Evolutionary conservation across 2,329 filamentous ascomycete species (phyloP).

Genomic region (Ascochyta koolunga): DNA sequence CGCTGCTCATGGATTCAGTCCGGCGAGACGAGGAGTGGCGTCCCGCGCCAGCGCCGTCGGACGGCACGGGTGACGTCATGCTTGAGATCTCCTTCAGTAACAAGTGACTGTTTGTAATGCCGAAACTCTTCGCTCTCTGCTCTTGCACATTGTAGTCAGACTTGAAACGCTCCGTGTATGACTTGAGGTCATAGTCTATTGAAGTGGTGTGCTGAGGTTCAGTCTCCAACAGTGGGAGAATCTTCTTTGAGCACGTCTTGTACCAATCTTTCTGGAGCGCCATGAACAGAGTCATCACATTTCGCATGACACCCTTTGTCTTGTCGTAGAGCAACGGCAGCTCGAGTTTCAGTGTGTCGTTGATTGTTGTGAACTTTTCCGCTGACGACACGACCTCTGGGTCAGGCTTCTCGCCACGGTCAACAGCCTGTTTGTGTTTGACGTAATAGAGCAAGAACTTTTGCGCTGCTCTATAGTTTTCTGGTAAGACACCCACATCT

Average conservation of each 20-base stretch:
- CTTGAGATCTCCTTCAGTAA: slow-evolving; percentile 65
- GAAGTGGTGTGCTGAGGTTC: slow-evolving; percentile 49
- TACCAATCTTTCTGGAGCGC: slow-evolving; percentile 86
- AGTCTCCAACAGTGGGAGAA: slow-evolving; percentile 73
- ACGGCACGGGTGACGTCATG: slow-evolving; percentile 61
- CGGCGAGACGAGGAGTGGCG: slow-evolving; percentile 53
- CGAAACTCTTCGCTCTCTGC: slow-evolving; percentile 71
- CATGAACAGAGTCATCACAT: slow-evolving; percentile 82
- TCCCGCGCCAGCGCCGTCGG: slow-evolving; percentile 48
- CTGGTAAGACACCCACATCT: slow-evolving; percentile 81
- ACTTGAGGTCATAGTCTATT: slow-evolving; percentile 69
- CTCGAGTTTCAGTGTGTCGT: slow-evolving; percentile 91
- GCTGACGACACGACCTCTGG: slow-evolving; percentile 83
- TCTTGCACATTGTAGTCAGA: slow-evolving; percentile 76
- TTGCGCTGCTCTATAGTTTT: slow-evolving; percentile 92
- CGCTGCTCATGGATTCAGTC: slow-evolving; percentile 50
- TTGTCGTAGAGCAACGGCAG: slow-evolving; percentile 81
- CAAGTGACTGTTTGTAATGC: slow-evolving; percentile 71
- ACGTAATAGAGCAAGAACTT: slow-evolving; percentile 93
- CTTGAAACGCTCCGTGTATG: slow-evolving; percentile 79
- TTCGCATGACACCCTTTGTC: slow-evolving; percentile 83
- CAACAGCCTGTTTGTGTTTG: slow-evolving; percentile 76
- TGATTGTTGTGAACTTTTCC: slow-evolving; percentile 88
- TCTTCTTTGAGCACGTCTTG: slow-evolving; percentile 80
- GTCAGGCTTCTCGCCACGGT: slow-evolving; percentile 83